Conservation (phyloP, 139 green algal species). For the Asterochloris erici region DNA sequence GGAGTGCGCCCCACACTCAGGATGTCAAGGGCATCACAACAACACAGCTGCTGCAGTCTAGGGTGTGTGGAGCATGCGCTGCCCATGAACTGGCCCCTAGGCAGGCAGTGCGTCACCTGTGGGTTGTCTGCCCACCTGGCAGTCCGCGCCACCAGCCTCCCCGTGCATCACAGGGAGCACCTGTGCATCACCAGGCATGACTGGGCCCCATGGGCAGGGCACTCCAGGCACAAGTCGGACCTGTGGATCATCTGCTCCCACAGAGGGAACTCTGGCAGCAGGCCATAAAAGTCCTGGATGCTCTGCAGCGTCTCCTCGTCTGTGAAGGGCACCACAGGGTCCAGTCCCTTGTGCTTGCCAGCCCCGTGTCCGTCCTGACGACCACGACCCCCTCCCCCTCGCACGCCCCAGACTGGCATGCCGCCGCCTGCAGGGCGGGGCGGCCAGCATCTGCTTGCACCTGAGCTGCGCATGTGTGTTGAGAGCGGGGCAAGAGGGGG, state of each 20-base stretch:
- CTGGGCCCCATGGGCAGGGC: no score
- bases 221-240: neutral
- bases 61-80: no score
- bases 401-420: constrained; percentile 21
- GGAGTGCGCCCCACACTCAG: no score
- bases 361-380: constrained; percentile 2
- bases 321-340: constrained; percentile 56
- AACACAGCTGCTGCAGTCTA: no score
- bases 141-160: no score
- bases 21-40: no score
- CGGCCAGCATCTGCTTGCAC: neutral
- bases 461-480: neutral
- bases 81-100: no score
- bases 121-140: no score
- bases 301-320: constrained; percentile 34
- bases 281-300: constrained; percentile 70
- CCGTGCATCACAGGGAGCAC: neutral
- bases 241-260: constrained; percentile 59
- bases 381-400: constrained; percentile 23
- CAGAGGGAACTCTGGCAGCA: constrained; percentile 45
- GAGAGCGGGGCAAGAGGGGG: no score
- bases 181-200: no score
- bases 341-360: constrained; percentile 36
- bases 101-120: no score
- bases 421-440: neutral